Evolutionary conservation across 768 basidiomycete species (phyloP), one percentile per base, ranked within the genome.

Genomic region (Leccinellum luteum): DNA sequence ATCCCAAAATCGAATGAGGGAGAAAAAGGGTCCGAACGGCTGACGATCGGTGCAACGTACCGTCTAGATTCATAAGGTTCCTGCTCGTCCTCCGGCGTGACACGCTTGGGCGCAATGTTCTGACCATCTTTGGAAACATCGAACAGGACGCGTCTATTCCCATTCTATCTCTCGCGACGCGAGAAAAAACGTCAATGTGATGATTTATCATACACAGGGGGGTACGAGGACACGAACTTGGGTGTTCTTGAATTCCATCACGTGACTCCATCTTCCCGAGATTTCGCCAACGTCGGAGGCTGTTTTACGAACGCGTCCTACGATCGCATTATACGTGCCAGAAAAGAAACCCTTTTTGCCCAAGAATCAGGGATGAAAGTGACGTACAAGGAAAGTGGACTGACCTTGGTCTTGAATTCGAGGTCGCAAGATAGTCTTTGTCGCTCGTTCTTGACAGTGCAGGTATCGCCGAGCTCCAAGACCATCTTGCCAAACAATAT

Each of bases 401-500:
- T 76, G 51, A 90, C 93, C 85, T 97, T 98, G 41, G 94, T 95
- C 81, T 98, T 98, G 80, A 98, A 99, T 64, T 98, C 94, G 34
- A 98, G 76, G 68, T 96, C 94, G 59, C 90, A 91, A 48, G 71
- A 75, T 60, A 92, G 71, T 19, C 85, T 85, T 45, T 85, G 84
- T 65, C 85, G 85, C 66, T 90, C 87, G 75, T 94, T 94, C 77
- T 85, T 86, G 56, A 93, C 92, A 8, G 78, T 81, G 64, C 92
- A 94, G 32, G 84, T 82, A 73, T 98, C 97, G 5, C 96, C 95
- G 21, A 99, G 79, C 75, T 99, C 97, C 52, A 96, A 79, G 27
- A 98, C 89, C 94, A 99, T 96, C 80, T 91, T 92, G 10, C 90
- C 90, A 72, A 90, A 93, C 44, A 92, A 74, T 63, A 92, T 91